Conservation (phyloP, 192 early-diverging fungal genomes). For the Backusella psychrophila region DNA sequence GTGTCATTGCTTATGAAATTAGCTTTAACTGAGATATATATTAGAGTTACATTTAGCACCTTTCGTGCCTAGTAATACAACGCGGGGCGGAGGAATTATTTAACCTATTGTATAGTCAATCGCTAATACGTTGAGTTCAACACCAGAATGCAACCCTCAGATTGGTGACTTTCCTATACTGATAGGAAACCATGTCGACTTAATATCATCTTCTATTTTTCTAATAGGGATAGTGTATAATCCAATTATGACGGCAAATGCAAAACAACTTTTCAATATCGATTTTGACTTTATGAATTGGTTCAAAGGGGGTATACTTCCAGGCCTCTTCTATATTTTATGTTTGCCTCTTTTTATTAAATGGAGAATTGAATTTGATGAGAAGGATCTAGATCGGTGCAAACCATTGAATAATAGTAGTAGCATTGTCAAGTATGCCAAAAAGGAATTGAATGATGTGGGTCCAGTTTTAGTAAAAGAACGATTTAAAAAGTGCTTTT, state of each 20-base stretch:
- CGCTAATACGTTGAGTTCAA: conserved; percentile 47
- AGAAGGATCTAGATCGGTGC: not conserved
- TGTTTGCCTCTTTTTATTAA: conserved; percentile 19
- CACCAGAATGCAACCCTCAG: conserved; percentile 26
- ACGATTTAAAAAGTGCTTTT: not conserved
- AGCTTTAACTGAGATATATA: conserved; percentile 4
- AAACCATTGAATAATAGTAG: not conserved
- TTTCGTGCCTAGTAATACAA: conserved; percentile 70
- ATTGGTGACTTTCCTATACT: conserved; percentile 60
- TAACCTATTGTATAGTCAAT: conserved; percentile 65
- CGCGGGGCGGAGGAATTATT: conserved; percentile 75
- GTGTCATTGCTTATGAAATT: not conserved
- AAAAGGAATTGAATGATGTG: not conserved
- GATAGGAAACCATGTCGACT: conserved; percentile 62
- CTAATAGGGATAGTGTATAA: conserved; percentile 60
- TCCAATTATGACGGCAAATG: conserved; percentile 58
- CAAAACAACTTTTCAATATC: conserved; percentile 52
- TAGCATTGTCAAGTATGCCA: conserved; percentile 8
- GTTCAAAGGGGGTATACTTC: conserved; percentile 52
- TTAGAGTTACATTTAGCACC: conserved; percentile 53
- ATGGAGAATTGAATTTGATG: not conserved
- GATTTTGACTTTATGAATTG: conserved; percentile 65
- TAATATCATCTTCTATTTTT: conserved; percentile 65
- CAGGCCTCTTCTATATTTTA: conserved; percentile 30
- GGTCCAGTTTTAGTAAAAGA: conserved; percentile 15